A percentile compares a stretch with the other conserved stretches of the same genome.
These are phyloP conservation scores for Tulasnella sp. DNA, from an alignment of 768 basidiomycete genomes.

Conservation along the genomic window DNA sequence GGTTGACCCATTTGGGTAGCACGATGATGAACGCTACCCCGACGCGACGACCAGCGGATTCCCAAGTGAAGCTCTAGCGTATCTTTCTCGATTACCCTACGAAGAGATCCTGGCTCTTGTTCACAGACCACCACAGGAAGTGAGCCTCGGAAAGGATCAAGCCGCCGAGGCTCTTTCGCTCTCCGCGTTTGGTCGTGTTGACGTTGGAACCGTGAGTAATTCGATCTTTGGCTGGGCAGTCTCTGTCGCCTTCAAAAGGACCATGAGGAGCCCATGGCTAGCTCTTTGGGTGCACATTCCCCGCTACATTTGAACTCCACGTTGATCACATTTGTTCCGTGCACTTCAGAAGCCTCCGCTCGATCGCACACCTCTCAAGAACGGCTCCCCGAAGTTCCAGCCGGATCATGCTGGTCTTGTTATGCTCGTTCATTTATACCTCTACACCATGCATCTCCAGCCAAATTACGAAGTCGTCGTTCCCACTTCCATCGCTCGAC, in stretches of 20 bases:
- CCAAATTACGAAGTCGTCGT: too few species aligned
- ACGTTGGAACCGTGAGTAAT: slow-evolving; percentile 22
- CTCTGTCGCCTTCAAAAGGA: too few species aligned
- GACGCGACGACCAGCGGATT: slow-evolving; percentile 22
- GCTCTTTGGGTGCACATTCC: not conserved
- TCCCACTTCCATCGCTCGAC: too few species aligned
- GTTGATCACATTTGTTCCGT: not conserved
- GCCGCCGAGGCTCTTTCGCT: slow-evolving; percentile 18
- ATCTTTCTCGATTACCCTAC: not conserved
- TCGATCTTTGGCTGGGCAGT: not conserved
- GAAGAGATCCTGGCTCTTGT: slow-evolving; percentile 23
- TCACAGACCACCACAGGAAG: slow-evolving; percentile 4
- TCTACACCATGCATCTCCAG: too few species aligned
- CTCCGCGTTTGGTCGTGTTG: not conserved
- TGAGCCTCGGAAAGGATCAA: slow-evolving; percentile 27
- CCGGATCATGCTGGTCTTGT: too few species aligned
- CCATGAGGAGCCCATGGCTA: not conserved
- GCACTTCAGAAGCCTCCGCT: too few species aligned
- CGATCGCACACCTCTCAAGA: too few species aligned
- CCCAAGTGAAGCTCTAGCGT: not conserved
- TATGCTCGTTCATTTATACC: too few species aligned
- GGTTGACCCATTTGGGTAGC: not conserved
- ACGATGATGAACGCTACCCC: not conserved
- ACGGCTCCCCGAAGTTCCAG: too few species aligned
- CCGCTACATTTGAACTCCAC: not conserved